Evolutionary conservation across 2,329 filamentous ascomycete genomes (phyloP), one percentile per base, ranked within the genome.

Genomic region (Chlorencoelia australis): DNA sequence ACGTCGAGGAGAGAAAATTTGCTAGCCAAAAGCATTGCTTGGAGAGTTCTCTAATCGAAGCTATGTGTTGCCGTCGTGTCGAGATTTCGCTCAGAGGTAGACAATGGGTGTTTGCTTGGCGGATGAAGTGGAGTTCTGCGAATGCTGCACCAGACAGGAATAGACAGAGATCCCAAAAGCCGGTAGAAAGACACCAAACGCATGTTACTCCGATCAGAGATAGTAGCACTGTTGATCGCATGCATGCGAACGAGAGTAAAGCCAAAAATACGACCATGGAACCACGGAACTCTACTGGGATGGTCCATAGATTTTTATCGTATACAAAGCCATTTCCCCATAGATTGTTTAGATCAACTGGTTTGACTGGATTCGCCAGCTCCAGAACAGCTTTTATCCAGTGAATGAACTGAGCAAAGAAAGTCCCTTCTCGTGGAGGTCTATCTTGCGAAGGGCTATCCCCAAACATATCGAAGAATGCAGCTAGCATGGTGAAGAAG

Each of bases 401-500:
- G n/a, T n/a, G 22, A 5, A 14, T 37, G 28, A 29, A 15, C n/a
- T 30, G 27, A 2, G 7, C 37, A 30, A 7, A 41, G 22, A 5
- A 15, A 11, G 7, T n/a, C 30, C 4, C 26, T 21, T n/a, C n/a
- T n/a, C n/a, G n/a, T 3, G 33, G 19, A 10, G 37, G 34, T 11
- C 21, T 21, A 7, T 35, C 22, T 6, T 22, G 20, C 7, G 27
- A 21, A 5, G 20, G 16, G n/a, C 33, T 27, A 7, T 30, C 21
- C 13, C 36, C 33, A 18, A 35, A 39, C 19, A 27, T 37, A 13
- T 25, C 19, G 14, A 35, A 31, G n/a, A 31, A 34, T 5, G 37
- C 28, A 13, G 25, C 30, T 10, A 46, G 17, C 37, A 44, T 39
- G 15, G 19, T 30, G 30, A 59, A 45, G 27, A 64, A 59, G 1